A percentile compares a stretch with the other conserved stretches of the same genome.
These are phyloP conservation scores for Phytophthora pluvialis DNA, from an alignment of 352 stramenopile genomes.

Conservation along the genomic window DNA sequence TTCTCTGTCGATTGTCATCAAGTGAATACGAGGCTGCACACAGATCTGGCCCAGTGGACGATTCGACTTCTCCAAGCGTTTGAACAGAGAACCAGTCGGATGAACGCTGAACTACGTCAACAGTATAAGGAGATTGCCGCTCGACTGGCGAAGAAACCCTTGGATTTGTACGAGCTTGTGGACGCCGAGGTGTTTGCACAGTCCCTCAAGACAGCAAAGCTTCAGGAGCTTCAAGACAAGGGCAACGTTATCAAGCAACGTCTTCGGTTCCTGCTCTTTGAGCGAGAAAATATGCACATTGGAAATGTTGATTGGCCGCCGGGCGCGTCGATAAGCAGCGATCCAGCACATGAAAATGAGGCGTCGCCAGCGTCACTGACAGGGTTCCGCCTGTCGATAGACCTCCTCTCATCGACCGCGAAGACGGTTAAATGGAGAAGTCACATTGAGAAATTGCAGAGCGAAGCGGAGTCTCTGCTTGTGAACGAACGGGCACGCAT, in stretches of 20 bases:
- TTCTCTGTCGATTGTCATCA: constrained; percentile 59
- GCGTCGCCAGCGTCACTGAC: background rate
- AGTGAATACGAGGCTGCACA: constrained; percentile 53
- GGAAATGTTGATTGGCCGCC: constrained; percentile 10
- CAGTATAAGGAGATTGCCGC: constrained; percentile 81
- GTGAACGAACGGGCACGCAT: constrained; percentile 70
- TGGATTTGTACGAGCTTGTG: constrained; percentile 79
- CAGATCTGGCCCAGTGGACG: constrained; percentile 48
- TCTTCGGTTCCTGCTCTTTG: constrained; percentile 72
- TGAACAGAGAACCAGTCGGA: constrained; percentile 49
- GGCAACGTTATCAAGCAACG: constrained; percentile 59
- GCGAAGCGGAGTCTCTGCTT: constrained; percentile 58
- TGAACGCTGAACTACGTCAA: constrained; percentile 64
- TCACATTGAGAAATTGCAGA: constrained; percentile 61
- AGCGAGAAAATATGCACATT: constrained; percentile 51
- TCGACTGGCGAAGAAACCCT: constrained; percentile 60
- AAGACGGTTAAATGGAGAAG: constrained; percentile 75
- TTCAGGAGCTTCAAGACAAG: constrained; percentile 57
- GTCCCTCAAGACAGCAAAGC: constrained; percentile 46
- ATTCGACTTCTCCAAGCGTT: constrained; percentile 53
- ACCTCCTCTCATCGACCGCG: constrained; percentile 61
- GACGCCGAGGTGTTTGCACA: constrained; percentile 66
- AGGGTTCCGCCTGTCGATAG: constrained; percentile 35
- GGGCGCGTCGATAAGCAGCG: background rate
- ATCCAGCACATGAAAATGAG: background rate